Base-by-base conservation (phyloP, 345 rosid genomes). In the Cardamine resedifolia region DNA sequence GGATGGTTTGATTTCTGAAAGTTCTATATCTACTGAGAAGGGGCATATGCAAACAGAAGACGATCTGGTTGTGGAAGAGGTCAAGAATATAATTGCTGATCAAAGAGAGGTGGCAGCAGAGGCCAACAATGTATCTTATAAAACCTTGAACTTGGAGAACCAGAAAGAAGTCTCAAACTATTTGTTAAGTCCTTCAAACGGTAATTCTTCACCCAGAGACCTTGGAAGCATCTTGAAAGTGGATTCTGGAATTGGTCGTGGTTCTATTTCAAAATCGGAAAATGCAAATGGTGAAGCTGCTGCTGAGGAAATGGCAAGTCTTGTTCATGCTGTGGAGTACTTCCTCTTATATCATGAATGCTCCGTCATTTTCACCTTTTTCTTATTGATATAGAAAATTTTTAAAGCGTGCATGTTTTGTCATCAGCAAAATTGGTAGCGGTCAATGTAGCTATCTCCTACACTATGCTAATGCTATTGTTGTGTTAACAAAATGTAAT, bases 31-130 rank as follows among this genome's bases (percentile, higher is more conserved):
- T 68, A 51, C 72, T 73, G 83, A 85, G 66, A 75, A 76, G 77
- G 86, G 76, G 39, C 68, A 77, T 30, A 47, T 70, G 23, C 83
- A 76, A 61, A 79, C 77, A 60, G 89, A 86, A 78, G 93, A 85
- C 67, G 76, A 68, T 80, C 87, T 84, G 51, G 87, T 83, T 73
- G 85, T 88, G 83, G 89, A 87, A 78, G 90, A 89, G 70, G 85
- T 83, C 39, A 84, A 81, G 74, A 80, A 84, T 70, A 66, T 77
- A 43, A 70, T 78, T 57, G 71, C 87, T 71, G 78, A 77, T 55
- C 83, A 84, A 41, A 66, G 62, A 66, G 85, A 82, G 60, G 72
- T 26, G 11, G 74, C 69, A 24, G 52, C 71, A 34, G 75, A 76
- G 34, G 56, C 53, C 44, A 70, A 34, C 47, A 70, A 31, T 70